phyloP scores from a whole-genome alignment of 768 basidiomycete genomes.

The Royoungia palumana region DNA sequence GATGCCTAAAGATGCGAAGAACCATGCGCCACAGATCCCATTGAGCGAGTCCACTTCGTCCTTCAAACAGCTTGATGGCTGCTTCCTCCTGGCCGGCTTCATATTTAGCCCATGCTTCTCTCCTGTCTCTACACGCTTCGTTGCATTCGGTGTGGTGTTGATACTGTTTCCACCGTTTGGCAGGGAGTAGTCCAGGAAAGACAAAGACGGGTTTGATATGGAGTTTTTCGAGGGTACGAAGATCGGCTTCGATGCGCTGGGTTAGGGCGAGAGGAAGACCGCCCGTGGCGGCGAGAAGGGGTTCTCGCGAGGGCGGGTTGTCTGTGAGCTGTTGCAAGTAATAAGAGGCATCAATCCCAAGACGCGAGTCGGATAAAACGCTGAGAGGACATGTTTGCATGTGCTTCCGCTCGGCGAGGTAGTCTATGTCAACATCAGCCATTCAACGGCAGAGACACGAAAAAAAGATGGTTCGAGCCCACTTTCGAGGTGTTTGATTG shows the following conservation, averaged over 20 bases:
- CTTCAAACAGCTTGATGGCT: conserved; percentile 81
- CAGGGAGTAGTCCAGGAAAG: conserved; percentile 84
- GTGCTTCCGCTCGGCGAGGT: conserved; percentile 86
- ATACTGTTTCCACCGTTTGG: conserved; percentile 59
- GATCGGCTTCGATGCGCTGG: conserved; percentile 85
- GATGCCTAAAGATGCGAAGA: conserved; percentile 86
- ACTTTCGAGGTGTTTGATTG: conserved; percentile 85
- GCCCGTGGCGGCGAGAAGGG: conserved; percentile 90
- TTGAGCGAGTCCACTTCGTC: conserved; percentile 64
- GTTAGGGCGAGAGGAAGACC: conserved; percentile 89
- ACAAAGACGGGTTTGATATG: conserved; percentile 99
- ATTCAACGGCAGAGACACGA: not conserved
- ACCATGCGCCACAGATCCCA: conserved; percentile 97
- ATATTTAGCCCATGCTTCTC: conserved; percentile 91
- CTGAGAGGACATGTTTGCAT: conserved; percentile 77
- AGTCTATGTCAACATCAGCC: conserved; percentile 46
- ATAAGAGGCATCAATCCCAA: conserved; percentile 94
- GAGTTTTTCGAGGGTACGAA: conserved; percentile 84
- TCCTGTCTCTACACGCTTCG: conserved; percentile 71
- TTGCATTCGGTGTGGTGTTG: conserved; percentile 53
- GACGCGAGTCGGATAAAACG: conserved; percentile 83
- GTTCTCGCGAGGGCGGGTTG: conserved; percentile 75
- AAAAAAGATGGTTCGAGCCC: conserved; percentile 23
- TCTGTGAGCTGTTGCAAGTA: conserved; percentile 82
- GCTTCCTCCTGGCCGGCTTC: conserved; percentile 89